phyloP scores from a whole-genome alignment of 306 rosid species.

The Cicer chorassanicum region DNA sequence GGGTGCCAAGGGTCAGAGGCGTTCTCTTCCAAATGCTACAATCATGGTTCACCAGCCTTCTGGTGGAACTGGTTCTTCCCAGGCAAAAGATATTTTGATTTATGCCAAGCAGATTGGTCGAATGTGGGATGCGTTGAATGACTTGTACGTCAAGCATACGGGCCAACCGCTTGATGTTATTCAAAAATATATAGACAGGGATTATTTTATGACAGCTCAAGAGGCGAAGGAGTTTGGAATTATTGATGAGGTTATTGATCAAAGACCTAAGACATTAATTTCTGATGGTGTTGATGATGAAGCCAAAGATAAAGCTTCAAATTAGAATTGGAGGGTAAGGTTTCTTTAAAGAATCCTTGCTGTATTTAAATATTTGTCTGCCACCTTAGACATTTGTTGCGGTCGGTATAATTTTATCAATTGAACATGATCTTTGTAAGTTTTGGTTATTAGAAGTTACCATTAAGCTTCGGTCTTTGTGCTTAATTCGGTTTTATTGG shows the following conservation, averaged over 20 bases:
- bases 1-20: constrained; percentile 92
- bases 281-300: constrained; percentile 79
- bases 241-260: constrained; percentile 91
- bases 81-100: constrained; percentile 88
- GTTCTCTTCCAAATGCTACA: constrained; percentile 88
- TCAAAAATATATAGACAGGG: constrained; percentile 87
- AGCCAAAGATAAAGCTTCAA: constrained; percentile 65
- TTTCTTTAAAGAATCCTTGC: constrained; percentile 43
- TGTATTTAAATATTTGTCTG: constrained; percentile 38
- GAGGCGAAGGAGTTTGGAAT: constrained; percentile 94
- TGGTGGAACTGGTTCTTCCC: constrained; percentile 72
- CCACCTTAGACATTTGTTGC: constrained; percentile 37
- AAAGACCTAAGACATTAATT: constrained; percentile 85
- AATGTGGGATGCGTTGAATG: constrained; percentile 81
- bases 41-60: constrained; percentile 98
- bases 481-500: constrained; percentile 40
- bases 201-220: constrained; percentile 78
- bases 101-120: constrained; percentile 93
- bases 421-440: constrained; percentile 43
- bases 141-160: constrained; percentile 74
- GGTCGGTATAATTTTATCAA: constrained; percentile 41
- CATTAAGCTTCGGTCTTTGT: constrained; percentile 35
- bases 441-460: constrained; percentile 32
- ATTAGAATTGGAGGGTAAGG: constrained; percentile 58
- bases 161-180: constrained; percentile 67